Base-by-base conservation (phyloP, 345 rosid species). In the Lepidium aucheri region DNA sequence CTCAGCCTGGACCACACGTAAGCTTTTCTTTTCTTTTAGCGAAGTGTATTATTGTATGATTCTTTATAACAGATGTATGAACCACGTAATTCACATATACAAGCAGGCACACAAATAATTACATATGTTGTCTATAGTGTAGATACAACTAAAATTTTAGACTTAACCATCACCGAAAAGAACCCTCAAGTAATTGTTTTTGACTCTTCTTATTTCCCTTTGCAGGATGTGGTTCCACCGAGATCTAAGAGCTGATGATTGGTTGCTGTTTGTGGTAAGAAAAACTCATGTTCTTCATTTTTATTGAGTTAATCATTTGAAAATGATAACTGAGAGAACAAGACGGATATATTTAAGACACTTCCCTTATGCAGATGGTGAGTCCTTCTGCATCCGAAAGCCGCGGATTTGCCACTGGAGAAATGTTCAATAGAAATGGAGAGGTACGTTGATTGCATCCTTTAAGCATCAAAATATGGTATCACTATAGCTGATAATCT, bases 1-100 rank as follows among this genome's bases (percentile, higher is more conserved):
- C 83, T 93, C 35, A 90, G 97, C 72, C 88, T 93, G 24, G 95
- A 93, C 83, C 99, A 93, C 44, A 78, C 95, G 98, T 90, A 85
- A 80, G 96, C 52, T 13, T 69, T 57, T 22, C 20, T 42, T 61
- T 67, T 14, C 8, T 62, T 40, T 49, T 13, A 24, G 33, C n/a
- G n/a, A 60, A 55, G 13, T 53, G 50, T 44, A 52, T 24, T 43
- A 30, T 58, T 45, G 39, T 39, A 17, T 14, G 45, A 33, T 38
- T 17, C 39, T 46, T 32, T 15, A 14, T 35, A 1, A 22, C 7
- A 36, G 16, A 49, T 49, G 4, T 14, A 38, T 12, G 49, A 44
- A 33, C 61, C 17, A 22, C 5, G 2, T 30, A 65, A 9, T 52
- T 26, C 24, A 60, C 4, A 30, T 7, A 24, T 39, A 36, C 41